phyloP scores from a whole-genome alignment of 768 basidiomycete genomes.

The Collybia nuda region DNA sequence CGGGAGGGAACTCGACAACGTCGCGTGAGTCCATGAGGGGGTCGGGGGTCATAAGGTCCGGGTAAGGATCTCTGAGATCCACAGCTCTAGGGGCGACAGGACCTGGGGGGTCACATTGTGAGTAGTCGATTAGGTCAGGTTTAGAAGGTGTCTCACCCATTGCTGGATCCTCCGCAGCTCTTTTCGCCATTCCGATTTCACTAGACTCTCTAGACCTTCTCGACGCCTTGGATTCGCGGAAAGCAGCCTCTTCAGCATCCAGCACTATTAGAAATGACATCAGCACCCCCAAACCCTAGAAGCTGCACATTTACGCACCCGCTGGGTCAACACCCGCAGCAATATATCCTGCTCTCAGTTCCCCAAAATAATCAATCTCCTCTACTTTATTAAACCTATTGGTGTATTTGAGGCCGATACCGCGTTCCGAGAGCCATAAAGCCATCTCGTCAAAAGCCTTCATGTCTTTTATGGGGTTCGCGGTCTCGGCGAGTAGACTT shows the following conservation, averaged over 20 bases:
- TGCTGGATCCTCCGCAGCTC: background rate
- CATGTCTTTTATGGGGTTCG: constrained; percentile 1
- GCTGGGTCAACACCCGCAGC: background rate
- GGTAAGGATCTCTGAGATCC: constrained; percentile 30
- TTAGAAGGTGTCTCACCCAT: background rate
- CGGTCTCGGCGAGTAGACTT: background rate
- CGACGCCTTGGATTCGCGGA: no score
- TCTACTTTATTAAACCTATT: background rate
- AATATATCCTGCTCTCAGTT: constrained; percentile 3
- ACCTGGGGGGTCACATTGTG: background rate
- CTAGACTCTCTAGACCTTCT: no score
- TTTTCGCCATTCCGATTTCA: no score
- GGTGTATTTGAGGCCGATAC: constrained; percentile 1
- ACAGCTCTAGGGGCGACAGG: background rate
- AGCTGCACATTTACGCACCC: background rate
- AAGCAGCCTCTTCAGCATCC: no score
- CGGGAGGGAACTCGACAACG: constrained; percentile 51
- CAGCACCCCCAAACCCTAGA: no score
- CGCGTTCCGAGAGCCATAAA: constrained; percentile 4
- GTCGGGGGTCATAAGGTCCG: constrained; percentile 64
- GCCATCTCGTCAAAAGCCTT: background rate
- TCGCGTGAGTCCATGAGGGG: constrained; percentile 63
- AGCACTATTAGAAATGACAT: no score
- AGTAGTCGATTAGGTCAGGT: background rate
- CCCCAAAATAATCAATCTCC: background rate